Conservation (phyloP, 2,329 filamentous ascomycete genomes). For the Coniochaeta ligniaria region DNA sequence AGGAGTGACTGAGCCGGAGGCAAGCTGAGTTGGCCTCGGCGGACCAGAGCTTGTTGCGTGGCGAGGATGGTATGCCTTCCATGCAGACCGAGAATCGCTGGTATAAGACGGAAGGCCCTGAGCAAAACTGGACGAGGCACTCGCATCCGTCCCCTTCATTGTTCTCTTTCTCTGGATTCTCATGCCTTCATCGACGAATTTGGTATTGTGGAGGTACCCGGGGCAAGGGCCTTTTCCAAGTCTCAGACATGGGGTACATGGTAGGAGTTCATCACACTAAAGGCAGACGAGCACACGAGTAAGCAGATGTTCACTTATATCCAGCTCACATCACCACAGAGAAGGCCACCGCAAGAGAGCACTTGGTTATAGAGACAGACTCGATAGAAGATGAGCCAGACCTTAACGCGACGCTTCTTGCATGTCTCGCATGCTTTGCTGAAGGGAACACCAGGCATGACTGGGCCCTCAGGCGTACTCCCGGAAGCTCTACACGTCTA, state of each 20-base stretch:
- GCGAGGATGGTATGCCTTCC: not conserved
- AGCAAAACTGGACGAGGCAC: not conserved
- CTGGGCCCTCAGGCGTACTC: not conserved
- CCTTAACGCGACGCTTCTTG: not conserved
- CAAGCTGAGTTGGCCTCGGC: not conserved
- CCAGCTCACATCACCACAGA: not conserved
- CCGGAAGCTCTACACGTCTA: not conserved
- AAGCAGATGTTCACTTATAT: not conserved
- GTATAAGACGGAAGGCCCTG: not conserved
- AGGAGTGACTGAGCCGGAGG: not conserved
- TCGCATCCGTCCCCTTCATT: no score
- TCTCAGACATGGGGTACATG: conserved; percentile 1
- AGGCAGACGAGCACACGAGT: not conserved
- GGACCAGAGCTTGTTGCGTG: not conserved
- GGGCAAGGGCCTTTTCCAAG: conserved; percentile 2
- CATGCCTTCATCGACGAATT: not conserved
- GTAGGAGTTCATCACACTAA: not conserved
- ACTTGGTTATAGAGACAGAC: not conserved
- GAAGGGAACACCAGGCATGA: not conserved
- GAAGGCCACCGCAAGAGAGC: not conserved
- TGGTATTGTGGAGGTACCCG: not conserved
- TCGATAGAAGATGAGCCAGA: not conserved
- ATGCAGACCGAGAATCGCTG: not conserved
- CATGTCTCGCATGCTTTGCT: not conserved
- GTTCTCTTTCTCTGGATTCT: not conserved